A percentile compares a stretch with the other conserved stretches of the same genome.
phyloP scores from a whole-genome alignment of 148 eudicot species.

The Chenopodium album region DNA sequence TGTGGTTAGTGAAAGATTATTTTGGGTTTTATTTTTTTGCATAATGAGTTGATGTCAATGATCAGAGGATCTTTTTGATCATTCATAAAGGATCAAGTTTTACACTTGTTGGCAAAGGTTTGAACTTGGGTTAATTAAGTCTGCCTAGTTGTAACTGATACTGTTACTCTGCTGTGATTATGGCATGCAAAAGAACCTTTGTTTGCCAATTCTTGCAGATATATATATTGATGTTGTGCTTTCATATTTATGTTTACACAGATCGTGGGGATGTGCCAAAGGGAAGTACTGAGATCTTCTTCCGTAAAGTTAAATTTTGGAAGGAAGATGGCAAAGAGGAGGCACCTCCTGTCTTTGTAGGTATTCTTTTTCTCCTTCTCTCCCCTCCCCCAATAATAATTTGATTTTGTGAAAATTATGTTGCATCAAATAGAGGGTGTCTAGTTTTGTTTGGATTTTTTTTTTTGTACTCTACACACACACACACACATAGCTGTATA shows the following conservation, averaged over 20 bases:
- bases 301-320: conserved; percentile 97
- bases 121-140: not conserved
- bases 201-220: not conserved
- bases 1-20: too few species aligned
- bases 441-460: not conserved
- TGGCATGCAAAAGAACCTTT: not conserved
- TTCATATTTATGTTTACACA: conserved; percentile 30
- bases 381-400: not conserved
- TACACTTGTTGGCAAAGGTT: not conserved
- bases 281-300: conserved; percentile 91
- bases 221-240: conserved; percentile 5
- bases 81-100: not conserved
- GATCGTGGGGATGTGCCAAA: conserved; percentile 95
- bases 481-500: too few species aligned
- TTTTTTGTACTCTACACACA: too few species aligned
- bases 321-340: conserved; percentile 96
- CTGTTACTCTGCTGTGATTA: not conserved
- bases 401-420: not conserved
- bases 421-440: not conserved
- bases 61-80: not conserved
- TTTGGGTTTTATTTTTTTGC: too few species aligned
- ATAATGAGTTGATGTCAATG: too few species aligned
- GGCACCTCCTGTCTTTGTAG: conserved; percentile 99
- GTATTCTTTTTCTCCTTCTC: conserved; percentile 45
- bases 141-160: not conserved